Evolutionary conservation across 805 yeast species (phyloP), one percentile per base, ranked within the genome.

Genomic region (Lachancea kluyveri): DNA sequence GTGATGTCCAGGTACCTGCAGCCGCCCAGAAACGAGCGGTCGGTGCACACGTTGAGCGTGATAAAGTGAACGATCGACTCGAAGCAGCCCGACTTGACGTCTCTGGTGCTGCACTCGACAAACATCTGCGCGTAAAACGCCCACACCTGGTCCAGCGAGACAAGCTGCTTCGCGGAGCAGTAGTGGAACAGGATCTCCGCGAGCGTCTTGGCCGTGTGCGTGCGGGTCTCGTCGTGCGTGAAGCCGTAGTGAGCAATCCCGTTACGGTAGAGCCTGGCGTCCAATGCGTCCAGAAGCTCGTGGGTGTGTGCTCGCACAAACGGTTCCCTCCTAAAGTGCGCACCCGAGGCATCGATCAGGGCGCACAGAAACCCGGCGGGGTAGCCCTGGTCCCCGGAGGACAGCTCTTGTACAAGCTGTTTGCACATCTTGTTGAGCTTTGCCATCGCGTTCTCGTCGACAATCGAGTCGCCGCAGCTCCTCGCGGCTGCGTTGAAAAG

Each of bases 21-120:
- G 13, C 43, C 48, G 1, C 42, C 43, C 5, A 63, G 31, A 30
- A 51, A 60, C 1, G 48, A 42, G 8, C 36, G 40, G 28, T 60
- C 53, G 6, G 40, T 33, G 1, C 51, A 41, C 10, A 49, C 36
- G 28, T 47, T 51, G n/a, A 61, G 36, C 4, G 51, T 45, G 4
- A 50, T 33, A 30, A 52, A 65, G 25, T 65, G 65, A 10, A 54
- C 38, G 8, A 64, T 37, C 0, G 70, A 60, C 36, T 62, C 62
- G 21, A 65, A 48, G 12, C 62, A 43, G 2, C 62, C 64, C 3
- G 51, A 36, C 43, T 57, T 42, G 6, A 43, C 36, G 35, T 49
- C 57, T 27, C 55, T 45, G 3, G 50, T 36, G 3, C 31, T 25
- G 3, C 47, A 29, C 18, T 42, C 32, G 3, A 33, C 14, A 31